phyloP scores from a whole-genome alignment of 768 basidiomycete genomes.

The Nidula microcarpa region DNA sequence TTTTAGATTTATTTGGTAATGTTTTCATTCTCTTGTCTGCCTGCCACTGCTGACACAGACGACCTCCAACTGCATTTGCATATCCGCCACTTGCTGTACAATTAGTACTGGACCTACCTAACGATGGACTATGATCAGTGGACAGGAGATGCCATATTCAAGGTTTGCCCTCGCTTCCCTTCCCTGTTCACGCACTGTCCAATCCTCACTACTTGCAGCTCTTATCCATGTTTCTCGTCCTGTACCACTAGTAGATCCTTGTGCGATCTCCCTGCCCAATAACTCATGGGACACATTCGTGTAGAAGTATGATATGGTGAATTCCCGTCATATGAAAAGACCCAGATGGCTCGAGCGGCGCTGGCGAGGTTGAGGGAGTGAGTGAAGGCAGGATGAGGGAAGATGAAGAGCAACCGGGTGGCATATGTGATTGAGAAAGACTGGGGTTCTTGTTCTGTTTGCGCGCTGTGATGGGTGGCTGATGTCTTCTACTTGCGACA shows the following conservation, averaged over 20 bases:
- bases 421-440: no score
- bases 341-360: slow-evolving; percentile 31
- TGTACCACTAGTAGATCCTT: slow-evolving; percentile 48
- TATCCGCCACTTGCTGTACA: slow-evolving; percentile 50
- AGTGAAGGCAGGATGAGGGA: slow-evolving; percentile 16
- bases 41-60: no score
- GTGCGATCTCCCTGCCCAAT: slow-evolving; percentile 47
- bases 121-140: slow-evolving; percentile 52
- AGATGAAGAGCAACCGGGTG: slow-evolving; percentile 31
- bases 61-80: slow-evolving; percentile 29
- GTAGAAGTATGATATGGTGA: slow-evolving; percentile 25
- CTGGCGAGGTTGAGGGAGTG: slow-evolving; percentile 26
- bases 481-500: no score
- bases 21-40: no score
- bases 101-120: slow-evolving; percentile 51
- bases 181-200: neutral
- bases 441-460: no score
- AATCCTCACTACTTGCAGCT: slow-evolving; percentile 18
- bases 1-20: no score
- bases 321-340: slow-evolving; percentile 38
- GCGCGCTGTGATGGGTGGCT: no score
- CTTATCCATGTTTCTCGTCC: slow-evolving; percentile 36
- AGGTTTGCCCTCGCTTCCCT: slow-evolving; percentile 20
- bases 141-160: slow-evolving; percentile 44
- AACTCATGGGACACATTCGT: slow-evolving; percentile 44